Percentiles rank a stretch among this genome's conserved stretches.
Conservation (phyloP, 1,284 basidiomycete species). For the Fomitiporia mediterranea region DNA sequence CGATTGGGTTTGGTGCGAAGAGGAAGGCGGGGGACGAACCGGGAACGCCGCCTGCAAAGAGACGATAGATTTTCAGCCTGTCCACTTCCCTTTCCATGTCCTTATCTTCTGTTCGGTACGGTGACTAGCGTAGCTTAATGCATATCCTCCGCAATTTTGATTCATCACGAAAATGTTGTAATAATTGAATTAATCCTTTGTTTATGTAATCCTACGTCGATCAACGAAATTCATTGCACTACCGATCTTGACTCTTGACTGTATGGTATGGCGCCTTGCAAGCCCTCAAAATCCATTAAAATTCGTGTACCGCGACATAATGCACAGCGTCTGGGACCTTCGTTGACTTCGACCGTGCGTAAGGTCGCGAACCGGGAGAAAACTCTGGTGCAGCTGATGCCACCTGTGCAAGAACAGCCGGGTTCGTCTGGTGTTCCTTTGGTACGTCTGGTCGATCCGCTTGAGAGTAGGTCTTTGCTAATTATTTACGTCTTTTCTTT, state of each 20-base stretch:
- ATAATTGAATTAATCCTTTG: too few relatives aligned
- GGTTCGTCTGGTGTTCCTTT: conserved; percentile 24
- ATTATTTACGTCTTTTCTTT: conserved; percentile 27
- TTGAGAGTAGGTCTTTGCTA: conserved; percentile 34
- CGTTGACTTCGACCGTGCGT: conserved; percentile 55
- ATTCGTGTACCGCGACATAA: conserved; percentile 70
- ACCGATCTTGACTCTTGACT: too few relatives aligned
- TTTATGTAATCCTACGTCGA: too few relatives aligned
- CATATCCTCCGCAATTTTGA: too few relatives aligned
- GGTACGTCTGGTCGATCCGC: conserved; percentile 14
- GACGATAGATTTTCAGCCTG: conserved; percentile 26
- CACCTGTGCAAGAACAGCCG: conserved; percentile 54
- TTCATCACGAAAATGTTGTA: too few relatives aligned
- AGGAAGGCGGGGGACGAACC: conserved; percentile 67
- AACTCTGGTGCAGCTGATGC: conserved; percentile 51
- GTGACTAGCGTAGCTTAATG: too few relatives aligned
- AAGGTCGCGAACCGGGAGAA: conserved; percentile 44
- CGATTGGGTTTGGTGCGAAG: conserved; percentile 71
- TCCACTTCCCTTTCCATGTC: neutral
- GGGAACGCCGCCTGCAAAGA: conserved; percentile 44
- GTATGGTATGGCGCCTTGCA: conserved; percentile 50
- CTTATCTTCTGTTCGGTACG: neutral
- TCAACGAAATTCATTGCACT: too few relatives aligned
- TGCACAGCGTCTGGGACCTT: conserved; percentile 61
- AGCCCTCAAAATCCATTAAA: conserved; percentile 47